These are phyloP conservation scores for Tricholomella constricta DNA, from an alignment of 768 basidiomycete species.

Conservation along the genomic window DNA sequence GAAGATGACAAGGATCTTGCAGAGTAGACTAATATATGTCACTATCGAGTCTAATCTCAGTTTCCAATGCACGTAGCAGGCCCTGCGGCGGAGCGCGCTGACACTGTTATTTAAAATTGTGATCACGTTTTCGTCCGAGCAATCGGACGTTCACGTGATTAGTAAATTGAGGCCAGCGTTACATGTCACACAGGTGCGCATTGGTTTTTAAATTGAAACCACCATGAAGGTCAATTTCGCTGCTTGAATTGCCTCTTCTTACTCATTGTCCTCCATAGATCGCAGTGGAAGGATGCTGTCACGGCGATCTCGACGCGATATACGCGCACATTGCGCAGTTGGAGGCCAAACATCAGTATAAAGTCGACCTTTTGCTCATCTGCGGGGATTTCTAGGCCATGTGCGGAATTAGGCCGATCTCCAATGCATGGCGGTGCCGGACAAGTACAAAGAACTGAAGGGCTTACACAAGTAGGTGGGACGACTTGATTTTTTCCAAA, in stretches of 20 bases:
- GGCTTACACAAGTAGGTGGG: slow-evolving; percentile 75
- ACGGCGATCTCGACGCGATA: slow-evolving; percentile 89
- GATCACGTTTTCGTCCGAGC: too few relatives aligned
- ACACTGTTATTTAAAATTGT: too few relatives aligned
- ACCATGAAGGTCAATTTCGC: too few relatives aligned
- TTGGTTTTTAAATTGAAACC: too few relatives aligned
- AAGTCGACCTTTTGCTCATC: slow-evolving; percentile 83
- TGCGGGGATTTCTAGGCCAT: slow-evolving; percentile 98
- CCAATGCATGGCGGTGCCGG: slow-evolving; percentile 87
- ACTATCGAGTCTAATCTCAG: too few relatives aligned
- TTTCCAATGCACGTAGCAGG: too few relatives aligned
- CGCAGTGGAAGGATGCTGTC: slow-evolving; percentile 94
- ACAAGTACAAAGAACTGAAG: slow-evolving; percentile 83
- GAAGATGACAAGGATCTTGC: too few relatives aligned
- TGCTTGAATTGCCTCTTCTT: neutral
- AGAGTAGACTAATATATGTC: too few relatives aligned
- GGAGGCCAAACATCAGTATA: slow-evolving; percentile 61
- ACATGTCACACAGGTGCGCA: too few relatives aligned
- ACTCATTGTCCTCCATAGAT: slow-evolving; percentile 47
- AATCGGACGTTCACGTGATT: too few relatives aligned
- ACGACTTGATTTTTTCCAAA: slow-evolving; percentile 3
- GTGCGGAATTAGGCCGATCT: slow-evolving; percentile 84
- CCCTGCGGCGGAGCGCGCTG: too few relatives aligned
- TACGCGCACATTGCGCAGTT: slow-evolving; percentile 70
- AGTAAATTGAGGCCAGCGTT: too few relatives aligned